Conservation (phyloP, 2,329 filamentous ascomycete genomes). For the Alternaria sp. region DNA sequence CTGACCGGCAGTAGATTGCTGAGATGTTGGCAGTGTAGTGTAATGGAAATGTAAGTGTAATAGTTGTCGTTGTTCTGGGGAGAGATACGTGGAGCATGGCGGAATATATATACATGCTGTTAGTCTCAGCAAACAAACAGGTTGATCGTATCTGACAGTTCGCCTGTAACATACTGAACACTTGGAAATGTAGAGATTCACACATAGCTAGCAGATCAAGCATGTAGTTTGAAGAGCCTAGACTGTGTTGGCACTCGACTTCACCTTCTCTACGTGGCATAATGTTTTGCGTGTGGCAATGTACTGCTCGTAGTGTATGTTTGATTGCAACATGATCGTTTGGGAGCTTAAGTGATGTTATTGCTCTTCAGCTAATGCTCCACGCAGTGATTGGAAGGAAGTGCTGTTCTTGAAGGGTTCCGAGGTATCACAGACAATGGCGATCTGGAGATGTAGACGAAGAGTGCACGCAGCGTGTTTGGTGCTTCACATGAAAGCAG, state of each 20-base stretch:
- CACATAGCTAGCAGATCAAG: not conserved
- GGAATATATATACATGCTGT: not conserved
- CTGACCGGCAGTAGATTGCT: not conserved
- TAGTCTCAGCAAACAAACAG: not conserved
- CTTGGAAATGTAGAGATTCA: not conserved
- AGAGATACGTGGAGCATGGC: not conserved
- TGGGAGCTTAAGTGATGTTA: not conserved
- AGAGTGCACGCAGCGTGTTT: not conserved
- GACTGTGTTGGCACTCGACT: not conserved
- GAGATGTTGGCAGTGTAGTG: not conserved
- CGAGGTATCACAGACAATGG: not conserved
- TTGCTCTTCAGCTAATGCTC: not conserved
- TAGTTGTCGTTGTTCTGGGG: not conserved
- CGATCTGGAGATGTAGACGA: not conserved
- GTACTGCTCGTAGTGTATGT: not conserved
- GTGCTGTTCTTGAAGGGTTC: not conserved
- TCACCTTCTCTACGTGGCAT: not conserved
- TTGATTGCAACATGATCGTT: not conserved
- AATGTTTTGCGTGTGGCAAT: not conserved
- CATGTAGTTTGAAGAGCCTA: not conserved
- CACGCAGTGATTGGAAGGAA: not conserved
- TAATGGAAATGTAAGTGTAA: not conserved
- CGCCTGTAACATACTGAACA: not conserved
- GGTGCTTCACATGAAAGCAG: not conserved
- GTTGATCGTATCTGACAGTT: not conserved